A percentile compares a stretch with the other conserved stretches of the same genome.
Evolutionary conservation across 345 rosid species (phyloP).

Genomic region (Gossypium anomalum): DNA sequence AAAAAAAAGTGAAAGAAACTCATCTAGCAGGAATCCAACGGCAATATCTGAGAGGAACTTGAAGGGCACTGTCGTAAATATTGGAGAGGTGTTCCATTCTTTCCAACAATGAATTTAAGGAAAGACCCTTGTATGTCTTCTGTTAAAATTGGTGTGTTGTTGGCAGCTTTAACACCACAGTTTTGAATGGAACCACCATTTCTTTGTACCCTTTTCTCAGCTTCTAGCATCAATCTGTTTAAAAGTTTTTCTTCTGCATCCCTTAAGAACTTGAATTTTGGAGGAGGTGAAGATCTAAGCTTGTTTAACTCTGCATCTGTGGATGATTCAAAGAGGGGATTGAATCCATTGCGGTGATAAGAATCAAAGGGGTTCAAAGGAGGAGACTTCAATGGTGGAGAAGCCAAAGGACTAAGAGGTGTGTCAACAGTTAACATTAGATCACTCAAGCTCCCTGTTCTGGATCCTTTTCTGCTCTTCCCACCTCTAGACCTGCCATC

Average conservation of each 20-base stretch:
- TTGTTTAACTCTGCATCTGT: constrained; percentile 48
- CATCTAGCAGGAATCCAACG: constrained; percentile 23
- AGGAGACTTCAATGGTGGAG: constrained; percentile 55
- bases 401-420: constrained; percentile 42
- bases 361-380: constrained; percentile 37
- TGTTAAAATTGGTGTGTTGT: constrained; percentile 10
- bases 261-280: constrained; percentile 88
- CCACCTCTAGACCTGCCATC: constrained; percentile 54
- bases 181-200: constrained; percentile 24
- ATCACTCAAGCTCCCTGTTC: constrained; percentile 74
- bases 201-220: constrained; percentile 32
- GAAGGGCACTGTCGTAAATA: constrained; percentile 36
- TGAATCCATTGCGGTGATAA: constrained; percentile 55
- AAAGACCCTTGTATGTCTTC: constrained; percentile 44
- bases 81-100: constrained; percentile 32
- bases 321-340: constrained; percentile 75
- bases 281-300: constrained; percentile 80
- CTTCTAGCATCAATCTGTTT: constrained; percentile 53
- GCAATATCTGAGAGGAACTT: constrained; percentile 52
- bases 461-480: constrained; percentile 40
- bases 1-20: neutral
- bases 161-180: constrained; percentile 21
- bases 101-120: constrained; percentile 46
- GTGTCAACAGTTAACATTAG: constrained; percentile 39
- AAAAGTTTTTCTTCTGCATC: constrained; percentile 86